phyloP scores from a whole-genome alignment of 2,329 filamentous ascomycete genomes.

The Hymenoscyphus fraxineus region DNA sequence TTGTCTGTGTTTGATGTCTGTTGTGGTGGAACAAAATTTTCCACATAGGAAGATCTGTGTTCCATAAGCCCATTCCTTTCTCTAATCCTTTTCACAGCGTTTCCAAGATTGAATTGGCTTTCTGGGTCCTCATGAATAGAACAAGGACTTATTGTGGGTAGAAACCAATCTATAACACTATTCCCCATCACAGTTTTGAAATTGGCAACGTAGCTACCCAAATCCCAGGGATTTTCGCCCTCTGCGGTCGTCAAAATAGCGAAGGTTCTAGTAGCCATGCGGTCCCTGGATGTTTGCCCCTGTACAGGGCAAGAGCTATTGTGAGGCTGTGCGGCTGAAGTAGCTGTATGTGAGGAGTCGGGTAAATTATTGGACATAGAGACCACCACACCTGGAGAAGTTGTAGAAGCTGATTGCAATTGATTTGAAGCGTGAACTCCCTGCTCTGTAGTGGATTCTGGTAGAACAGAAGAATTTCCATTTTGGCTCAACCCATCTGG shows the following conservation, averaged over 20 bases:
- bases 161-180: conserved; percentile 68
- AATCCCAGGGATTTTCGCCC: conserved; percentile 82
- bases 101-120: conserved; percentile 67
- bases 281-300: conserved; percentile 21
- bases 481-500: not conserved
- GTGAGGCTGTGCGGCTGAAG: not conserved
- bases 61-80: conserved; percentile 11
- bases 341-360: not conserved
- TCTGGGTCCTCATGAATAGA: conserved; percentile 60
- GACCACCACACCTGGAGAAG: not conserved
- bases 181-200: conserved; percentile 77
- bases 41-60: not conserved
- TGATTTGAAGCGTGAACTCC: not conserved
- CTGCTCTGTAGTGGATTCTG: not conserved
- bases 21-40: not conserved
- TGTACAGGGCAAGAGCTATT: not conserved
- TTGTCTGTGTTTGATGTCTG: not conserved
- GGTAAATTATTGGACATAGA: not conserved
- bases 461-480: not conserved
- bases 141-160: conserved; percentile 73
- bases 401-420: not conserved
- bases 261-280: conserved; percentile 60
- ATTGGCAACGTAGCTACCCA: conserved; percentile 63
- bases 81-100: conserved; percentile 54
- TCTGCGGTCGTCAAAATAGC: conserved; percentile 68